Percentiles rank a stretch among this genome's conserved stretches.
Conservation (phyloP, 805 yeast genomes). For the Yarrowia yakushimensis region DNA sequence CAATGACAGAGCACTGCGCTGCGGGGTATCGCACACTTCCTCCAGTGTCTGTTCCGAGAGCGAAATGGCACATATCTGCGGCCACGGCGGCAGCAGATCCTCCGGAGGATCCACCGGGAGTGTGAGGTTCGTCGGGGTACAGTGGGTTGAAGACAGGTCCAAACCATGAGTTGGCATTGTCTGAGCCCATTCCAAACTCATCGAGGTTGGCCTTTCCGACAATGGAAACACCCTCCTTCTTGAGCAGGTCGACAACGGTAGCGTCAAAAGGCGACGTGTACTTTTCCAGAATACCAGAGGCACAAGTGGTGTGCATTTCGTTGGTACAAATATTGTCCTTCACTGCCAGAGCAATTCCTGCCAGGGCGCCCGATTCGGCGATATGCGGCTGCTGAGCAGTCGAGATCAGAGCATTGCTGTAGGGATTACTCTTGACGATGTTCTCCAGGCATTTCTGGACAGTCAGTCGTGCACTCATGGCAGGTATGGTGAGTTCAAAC, state of each 20-base stretch:
- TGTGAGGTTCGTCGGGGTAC: constrained; percentile 41
- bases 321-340: constrained; percentile 80
- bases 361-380: constrained; percentile 28
- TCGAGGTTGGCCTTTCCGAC: constrained; percentile 90
- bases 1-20: constrained; percentile 74
- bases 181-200: constrained; percentile 93
- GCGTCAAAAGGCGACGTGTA: constrained; percentile 80
- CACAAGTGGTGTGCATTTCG: constrained; percentile 71
- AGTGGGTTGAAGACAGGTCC: constrained; percentile 44
- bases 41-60: constrained; percentile 95
- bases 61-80: constrained; percentile 61
- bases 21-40: constrained; percentile 95
- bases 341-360: constrained; percentile 46
- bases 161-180: constrained; percentile 38
- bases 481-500: background rate
- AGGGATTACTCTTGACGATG: constrained; percentile 32
- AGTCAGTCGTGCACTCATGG: constrained; percentile 20
- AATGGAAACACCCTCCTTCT: constrained; percentile 47
- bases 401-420: constrained; percentile 36
- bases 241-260: constrained; percentile 59
- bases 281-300: constrained; percentile 55
- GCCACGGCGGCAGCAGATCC: constrained; percentile 95
- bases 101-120: constrained; percentile 92
- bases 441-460: constrained; percentile 32
- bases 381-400: constrained; percentile 25